Conservation (phyloP, 495 filamentous ascomycete species). For the Hypoxylon trugodes region DNA sequence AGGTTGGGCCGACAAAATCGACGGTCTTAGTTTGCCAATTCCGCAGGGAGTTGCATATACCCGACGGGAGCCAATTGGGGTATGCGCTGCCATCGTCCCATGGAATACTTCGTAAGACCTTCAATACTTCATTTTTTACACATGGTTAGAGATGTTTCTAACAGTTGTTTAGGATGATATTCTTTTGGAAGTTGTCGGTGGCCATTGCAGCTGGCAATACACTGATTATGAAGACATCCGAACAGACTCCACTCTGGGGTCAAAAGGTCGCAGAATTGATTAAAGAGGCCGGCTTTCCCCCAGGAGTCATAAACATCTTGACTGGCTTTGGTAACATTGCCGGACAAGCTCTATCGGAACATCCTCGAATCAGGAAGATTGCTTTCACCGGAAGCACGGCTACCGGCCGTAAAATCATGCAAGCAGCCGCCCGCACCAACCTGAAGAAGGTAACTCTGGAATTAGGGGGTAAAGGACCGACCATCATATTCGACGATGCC, state of each 20-base stretch:
- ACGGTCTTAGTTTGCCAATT: conserved; percentile 77
- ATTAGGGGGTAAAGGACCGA: conserved; percentile 78
- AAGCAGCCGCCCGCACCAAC: conserved; percentile 66
- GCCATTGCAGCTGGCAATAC: conserved; percentile 55
- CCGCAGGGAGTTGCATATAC: conserved; percentile 57
- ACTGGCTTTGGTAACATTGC: conserved; percentile 73
- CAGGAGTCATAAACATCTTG: conserved; percentile 82
- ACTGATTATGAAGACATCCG: conserved; percentile 72
- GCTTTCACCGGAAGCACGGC: conserved; percentile 81
- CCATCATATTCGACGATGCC: conserved; percentile 76
- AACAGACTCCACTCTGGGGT: conserved; percentile 79
- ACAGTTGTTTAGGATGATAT: not conserved
- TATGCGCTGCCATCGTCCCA: conserved; percentile 51
- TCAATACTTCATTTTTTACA: conserved; percentile 13
- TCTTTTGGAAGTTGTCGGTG: conserved; percentile 51
- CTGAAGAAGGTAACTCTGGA: conserved; percentile 86
- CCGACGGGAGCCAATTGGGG: conserved; percentile 52
- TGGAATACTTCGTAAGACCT: conserved; percentile 51
- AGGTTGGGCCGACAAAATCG: conserved; percentile 81
- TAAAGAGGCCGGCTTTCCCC: conserved; percentile 82
- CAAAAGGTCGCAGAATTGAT: conserved; percentile 74
- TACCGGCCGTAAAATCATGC: conserved; percentile 76
- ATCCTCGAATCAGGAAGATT: conserved; percentile 77
- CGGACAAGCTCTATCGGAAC: conserved; percentile 71
- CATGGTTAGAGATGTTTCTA: not conserved